Evolutionary conservation across 768 basidiomycete species (phyloP), one percentile per base, ranked within the genome.

Genomic region (Hebeloma cylindrosporum): DNA sequence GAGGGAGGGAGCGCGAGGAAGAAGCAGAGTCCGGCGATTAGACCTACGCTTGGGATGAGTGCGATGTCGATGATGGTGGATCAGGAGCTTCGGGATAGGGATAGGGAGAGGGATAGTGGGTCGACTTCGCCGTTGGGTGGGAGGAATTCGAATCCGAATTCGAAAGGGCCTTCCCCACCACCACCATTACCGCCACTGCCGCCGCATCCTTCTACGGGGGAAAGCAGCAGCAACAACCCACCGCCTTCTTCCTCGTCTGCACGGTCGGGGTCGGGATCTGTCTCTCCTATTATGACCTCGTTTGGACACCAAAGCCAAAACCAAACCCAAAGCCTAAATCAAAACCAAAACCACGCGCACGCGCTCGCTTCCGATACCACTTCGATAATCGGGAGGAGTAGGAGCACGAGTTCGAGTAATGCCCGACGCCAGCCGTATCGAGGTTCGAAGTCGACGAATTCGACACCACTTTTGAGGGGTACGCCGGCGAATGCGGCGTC

Each of bases 371-470:
- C 17, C 17, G 21, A 36, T 11, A 29, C 35, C 22, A 23, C 11
- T 20, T 18, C 17, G n/a, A 38, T 23, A 3, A 10, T 23, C 9
- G 16, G 16, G 14, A 21, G 18, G 7, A 31, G 1, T 3, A 23
- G 16, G 22, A n/a, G 4, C 3, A n/a, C 20, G 13, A 16, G 21
- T 8, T 28, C 30, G 29, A 41, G 17, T 20, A 17, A 61, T 47
- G 63, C 61, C 45, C 38, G 30, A 41, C 40, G 34, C 10, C 31
- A 40, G 8, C 48, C 56, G 17, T 57, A 59, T 14, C 57, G 68
- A n/a, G 64, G 53, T 25, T 74, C 74, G 21, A 78, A 73, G 45
- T 82, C 81, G 1, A 77, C 80, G 3, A 78, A 67, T 33, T 82
- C 80, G 16, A 83, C 83, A 3, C 82, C 83, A 1, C 59, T 80